These are phyloP conservation scores for Debaryomyces hansenii DNA, from an alignment of 805 yeast genomes.

Conservation along the genomic window DNA sequence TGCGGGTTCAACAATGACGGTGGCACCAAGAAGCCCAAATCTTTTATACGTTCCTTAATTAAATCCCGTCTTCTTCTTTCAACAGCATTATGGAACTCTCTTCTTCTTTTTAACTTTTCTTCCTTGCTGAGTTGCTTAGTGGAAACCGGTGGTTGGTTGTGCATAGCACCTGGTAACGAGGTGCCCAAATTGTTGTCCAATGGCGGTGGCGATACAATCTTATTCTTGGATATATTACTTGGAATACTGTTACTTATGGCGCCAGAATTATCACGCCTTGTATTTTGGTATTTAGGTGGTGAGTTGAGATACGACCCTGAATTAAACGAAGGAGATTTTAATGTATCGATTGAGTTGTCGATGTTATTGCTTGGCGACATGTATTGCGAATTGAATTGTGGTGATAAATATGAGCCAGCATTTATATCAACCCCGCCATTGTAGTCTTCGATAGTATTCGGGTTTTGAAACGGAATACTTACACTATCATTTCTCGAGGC, in stretches of 20 bases:
- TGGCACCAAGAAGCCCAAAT: slow-evolving; percentile 78
- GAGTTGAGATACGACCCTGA: slow-evolving; percentile 33
- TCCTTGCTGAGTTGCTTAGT: slow-evolving; percentile 53
- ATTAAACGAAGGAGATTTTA: slow-evolving; percentile 32
- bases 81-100: slow-evolving; percentile 93
- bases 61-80: slow-evolving; percentile 89
- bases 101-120: slow-evolving; percentile 70
- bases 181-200: slow-evolving; percentile 22
- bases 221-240: slow-evolving; percentile 10
- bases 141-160: slow-evolving; percentile 15
- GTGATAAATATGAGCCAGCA: slow-evolving; percentile 34
- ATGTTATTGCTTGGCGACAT: slow-evolving; percentile 29
- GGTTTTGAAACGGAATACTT: slow-evolving; percentile 24
- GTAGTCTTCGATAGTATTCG: slow-evolving; percentile 5
- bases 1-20: slow-evolving; percentile 60
- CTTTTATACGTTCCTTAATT: slow-evolving; percentile 85
- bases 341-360: slow-evolving; percentile 33
- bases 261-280: slow-evolving; percentile 5
- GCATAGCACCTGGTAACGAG: slow-evolving; percentile 25
- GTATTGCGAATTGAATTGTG: slow-evolving; percentile 28
- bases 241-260: slow-evolving; percentile 26
- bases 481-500: slow-evolving; percentile 31
- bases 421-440: slow-evolving; percentile 18
- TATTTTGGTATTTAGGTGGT: slow-evolving; percentile 29
- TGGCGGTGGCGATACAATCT: slow-evolving; percentile 27